A percentile compares a stretch with the other conserved stretches of the same genome.
phyloP scores from a whole-genome alignment of 1,139 yeast species.

The Yamadazyma pseudoaaseri region DNA sequence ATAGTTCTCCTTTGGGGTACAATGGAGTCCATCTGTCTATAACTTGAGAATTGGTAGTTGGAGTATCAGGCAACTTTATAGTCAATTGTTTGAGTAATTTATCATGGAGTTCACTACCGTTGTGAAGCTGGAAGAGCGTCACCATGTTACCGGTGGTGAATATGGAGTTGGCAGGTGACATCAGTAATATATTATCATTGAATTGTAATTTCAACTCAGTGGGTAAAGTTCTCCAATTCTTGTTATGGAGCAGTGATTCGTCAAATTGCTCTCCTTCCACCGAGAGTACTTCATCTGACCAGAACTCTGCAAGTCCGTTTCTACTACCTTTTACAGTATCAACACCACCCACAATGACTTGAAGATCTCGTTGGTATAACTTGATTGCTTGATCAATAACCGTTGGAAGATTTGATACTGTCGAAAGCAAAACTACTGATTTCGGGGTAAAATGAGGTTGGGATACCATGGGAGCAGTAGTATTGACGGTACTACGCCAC shows the following conservation, averaged over 20 bases:
- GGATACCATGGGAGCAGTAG: slow-evolving; percentile 11
- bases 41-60: slow-evolving; percentile 5
- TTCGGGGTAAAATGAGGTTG: slow-evolving; percentile 19
- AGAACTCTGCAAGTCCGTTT: slow-evolving; percentile 47
- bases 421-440: slow-evolving; percentile 36
- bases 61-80: slow-evolving; percentile 22
- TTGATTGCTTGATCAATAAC: slow-evolving; percentile 33
- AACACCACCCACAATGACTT: slow-evolving; percentile 48
- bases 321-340: slow-evolving; percentile 45
- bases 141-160: slow-evolving; percentile 36
- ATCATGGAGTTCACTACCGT: slow-evolving; percentile 10
- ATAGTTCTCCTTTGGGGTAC: slow-evolving; percentile 18
- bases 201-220: slow-evolving; percentile 25
- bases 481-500: slow-evolving; percentile 21
- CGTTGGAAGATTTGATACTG: slow-evolving; percentile 40
- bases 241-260: slow-evolving; percentile 15
- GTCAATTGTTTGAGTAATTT: slow-evolving; percentile 28
- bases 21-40: slow-evolving; percentile 36
- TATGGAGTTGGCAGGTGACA: slow-evolving; percentile 40
- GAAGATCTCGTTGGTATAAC: slow-evolving; percentile 28
- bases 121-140: slow-evolving; percentile 39
- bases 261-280: slow-evolving; percentile 24
- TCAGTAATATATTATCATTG: slow-evolving; percentile 17
- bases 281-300: slow-evolving; percentile 36
- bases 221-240: slow-evolving; percentile 38